Percentiles rank a stretch among this genome's conserved stretches.
Conservation (phyloP, 768 basidiomycete species). For the Hypholoma fasciculare region DNA sequence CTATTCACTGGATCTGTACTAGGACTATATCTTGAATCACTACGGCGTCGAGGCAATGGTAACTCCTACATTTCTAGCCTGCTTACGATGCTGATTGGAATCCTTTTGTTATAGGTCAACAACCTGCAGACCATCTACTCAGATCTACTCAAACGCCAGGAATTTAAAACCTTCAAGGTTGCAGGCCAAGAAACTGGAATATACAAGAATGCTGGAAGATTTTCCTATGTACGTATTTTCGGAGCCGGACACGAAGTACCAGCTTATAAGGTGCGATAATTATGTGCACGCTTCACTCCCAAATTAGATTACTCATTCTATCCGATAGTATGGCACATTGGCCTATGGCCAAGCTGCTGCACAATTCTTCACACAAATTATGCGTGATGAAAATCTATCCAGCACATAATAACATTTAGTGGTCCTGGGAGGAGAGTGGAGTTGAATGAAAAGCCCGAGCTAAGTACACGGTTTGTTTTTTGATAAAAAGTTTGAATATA, state of each 20-base stretch:
- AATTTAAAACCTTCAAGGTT: conserved; percentile 50
- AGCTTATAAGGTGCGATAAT: conserved; percentile 37
- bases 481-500: too few relatives aligned
- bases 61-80: background rate
- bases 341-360: conserved; percentile 40
- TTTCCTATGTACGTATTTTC: conserved; percentile 54
- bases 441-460: too few relatives aligned
- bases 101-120: conserved; percentile 34
- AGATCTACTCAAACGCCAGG: conserved; percentile 37
- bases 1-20: background rate
- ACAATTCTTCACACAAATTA: conserved; percentile 45
- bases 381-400: conserved; percentile 28
- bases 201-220: conserved; percentile 59
- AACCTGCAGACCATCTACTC: conserved; percentile 48
- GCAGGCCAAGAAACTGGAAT: conserved; percentile 48
- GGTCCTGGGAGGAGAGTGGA: background rate
- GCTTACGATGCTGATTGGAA: background rate
- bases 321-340: conserved; percentile 30
- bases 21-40: conserved; percentile 58
- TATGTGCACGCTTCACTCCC: background rate
- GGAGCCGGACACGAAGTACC: conserved; percentile 50
- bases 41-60: conserved; percentile 61
- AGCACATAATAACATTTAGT: conserved; percentile 7
- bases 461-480: too few relatives aligned
- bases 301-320: background rate